Evolutionary conservation across 306 rosid species (phyloP), one percentile per base, ranked within the genome.

Genomic region (Casuarina cunninghamiana): DNA sequence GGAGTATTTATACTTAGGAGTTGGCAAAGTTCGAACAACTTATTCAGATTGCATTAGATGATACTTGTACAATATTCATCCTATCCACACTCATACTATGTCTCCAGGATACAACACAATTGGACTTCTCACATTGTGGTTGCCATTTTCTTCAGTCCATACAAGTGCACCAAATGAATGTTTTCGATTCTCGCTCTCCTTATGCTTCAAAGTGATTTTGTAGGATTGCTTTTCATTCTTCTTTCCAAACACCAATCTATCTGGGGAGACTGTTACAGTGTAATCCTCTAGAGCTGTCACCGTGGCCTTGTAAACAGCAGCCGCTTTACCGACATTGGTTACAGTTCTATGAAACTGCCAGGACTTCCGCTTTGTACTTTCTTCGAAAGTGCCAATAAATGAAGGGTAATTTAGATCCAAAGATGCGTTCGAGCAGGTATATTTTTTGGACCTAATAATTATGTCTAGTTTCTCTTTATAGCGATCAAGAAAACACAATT

Each of bases 371-470:
- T 37, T 83, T 21, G 81, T 75, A 62, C 70, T 51, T 45, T 57
- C 73, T 2, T 45, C 61, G 38, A 78, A 83, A 7, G 80, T 63
- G 1, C 72, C 77, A 9, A 89, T 79, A 68, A 86, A 87, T 0
- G 90, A 89, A 38, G 93, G 91, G 60, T 86, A 87, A 73, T 90
- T 87, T 21, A 86, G 78, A 77, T 87, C 88, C 5, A 53, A 63
- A 2, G 85, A 83, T 13, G 87, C 77, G 57, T 72, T 72, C 11
- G 69, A 80, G 68, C 86, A 87, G 3, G 45, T 76, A 7, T 85
- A 85, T 26, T 78, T 72, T 1, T 15, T 11, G 44, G 84, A 85
- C 58, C 88, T 83, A 9, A 85, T 83, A 62, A 87, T 82, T 41
- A 69, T 19, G 32, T 48, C 10, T 77, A 89, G 75, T 73, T 87